Percentiles rank a stretch among this genome's conserved stretches.
phyloP scores from a whole-genome alignment of 2,329 filamentous ascomycete species.

The Fusarium ambrosium region DNA sequence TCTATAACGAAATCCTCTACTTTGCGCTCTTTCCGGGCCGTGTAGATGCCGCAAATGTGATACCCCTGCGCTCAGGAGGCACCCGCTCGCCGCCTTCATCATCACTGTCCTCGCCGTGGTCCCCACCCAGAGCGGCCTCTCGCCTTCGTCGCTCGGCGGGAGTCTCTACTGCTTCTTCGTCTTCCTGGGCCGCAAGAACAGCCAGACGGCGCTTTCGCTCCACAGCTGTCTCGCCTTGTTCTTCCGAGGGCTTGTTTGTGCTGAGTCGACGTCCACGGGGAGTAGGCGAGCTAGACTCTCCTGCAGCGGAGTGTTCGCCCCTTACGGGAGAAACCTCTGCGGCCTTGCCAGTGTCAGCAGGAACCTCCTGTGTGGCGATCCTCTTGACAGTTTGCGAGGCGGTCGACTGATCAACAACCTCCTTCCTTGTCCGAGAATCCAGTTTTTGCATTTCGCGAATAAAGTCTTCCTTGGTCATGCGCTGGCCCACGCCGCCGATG shows the following conservation, averaged over 20 bases:
- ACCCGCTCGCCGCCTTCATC: constrained; percentile 70
- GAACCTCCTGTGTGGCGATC: constrained; percentile 59
- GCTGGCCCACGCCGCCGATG: constrained; percentile 77
- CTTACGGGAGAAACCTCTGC: constrained; percentile 33
- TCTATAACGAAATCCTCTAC: constrained; percentile 24
- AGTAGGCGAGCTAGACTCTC: constrained; percentile 31
- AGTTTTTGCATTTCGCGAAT: constrained; percentile 80
- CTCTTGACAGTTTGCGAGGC: constrained; percentile 64
- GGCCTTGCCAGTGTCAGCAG: constrained; percentile 36
- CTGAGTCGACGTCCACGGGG: constrained; percentile 23
- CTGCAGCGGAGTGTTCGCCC: constrained; percentile 1
- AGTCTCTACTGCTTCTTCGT: constrained; percentile 70
- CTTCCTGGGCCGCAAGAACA: constrained; percentile 60
- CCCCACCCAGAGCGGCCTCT: constrained; percentile 79
- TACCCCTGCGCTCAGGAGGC: constrained; percentile 66
- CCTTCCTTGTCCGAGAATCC: constrained; percentile 73
- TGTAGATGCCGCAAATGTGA: constrained; percentile 70
- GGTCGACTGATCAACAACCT: constrained; percentile 65
- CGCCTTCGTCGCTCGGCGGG: constrained; percentile 80
- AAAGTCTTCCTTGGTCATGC: constrained; percentile 86
- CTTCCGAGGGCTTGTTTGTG: constrained; percentile 37
- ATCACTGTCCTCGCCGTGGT: constrained; percentile 56
- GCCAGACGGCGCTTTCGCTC: constrained; percentile 76
- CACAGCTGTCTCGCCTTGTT: constrained; percentile 73
- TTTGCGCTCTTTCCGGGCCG: constrained; percentile 35